phyloP scores from a whole-genome alignment of 805 yeast genomes.

The Saccharomycopsis lassenensis region DNA sequence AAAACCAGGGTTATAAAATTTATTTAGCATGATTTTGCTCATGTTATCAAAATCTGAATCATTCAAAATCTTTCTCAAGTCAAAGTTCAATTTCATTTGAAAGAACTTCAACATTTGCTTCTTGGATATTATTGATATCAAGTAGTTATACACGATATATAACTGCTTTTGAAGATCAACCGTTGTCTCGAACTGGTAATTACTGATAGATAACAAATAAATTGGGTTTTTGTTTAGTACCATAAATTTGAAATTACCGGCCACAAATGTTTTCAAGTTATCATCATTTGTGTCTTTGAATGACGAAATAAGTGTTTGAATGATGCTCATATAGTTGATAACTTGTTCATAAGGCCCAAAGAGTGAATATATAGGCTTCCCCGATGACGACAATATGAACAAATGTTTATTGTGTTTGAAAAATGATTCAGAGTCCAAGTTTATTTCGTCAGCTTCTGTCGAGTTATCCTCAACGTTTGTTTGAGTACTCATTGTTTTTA shows the following conservation, averaged over 20 bases:
- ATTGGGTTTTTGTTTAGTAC: conserved; percentile 59
- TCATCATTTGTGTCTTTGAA: conserved; percentile 39
- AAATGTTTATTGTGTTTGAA: conserved; percentile 45
- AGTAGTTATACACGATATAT: conserved; percentile 60
- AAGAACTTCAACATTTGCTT: conserved; percentile 65
- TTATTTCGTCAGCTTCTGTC: conserved; percentile 25
- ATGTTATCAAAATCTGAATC: conserved; percentile 18
- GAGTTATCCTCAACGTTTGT: conserved; percentile 48
- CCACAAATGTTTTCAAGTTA: conserved; percentile 39
- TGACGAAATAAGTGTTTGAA: conserved; percentile 68
- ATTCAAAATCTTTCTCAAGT: conserved; percentile 60
- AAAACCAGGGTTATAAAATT: conserved; percentile 44
- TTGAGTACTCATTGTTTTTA: neutral
- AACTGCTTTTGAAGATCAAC: conserved; percentile 50
- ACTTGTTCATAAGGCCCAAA: conserved; percentile 60
- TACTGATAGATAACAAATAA: conserved; percentile 58
- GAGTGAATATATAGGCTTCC: conserved; percentile 77
- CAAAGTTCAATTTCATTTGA: conserved; percentile 65
- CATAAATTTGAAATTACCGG: conserved; percentile 42
- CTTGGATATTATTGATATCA: conserved; percentile 75
- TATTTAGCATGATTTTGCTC: conserved; percentile 29
- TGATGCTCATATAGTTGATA: conserved; percentile 64
- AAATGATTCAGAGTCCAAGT: conserved; percentile 26
- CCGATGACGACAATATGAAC: conserved; percentile 72
- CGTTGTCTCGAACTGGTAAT: conserved; percentile 37